Evolutionary conservation across 495 filamentous ascomycete species (phyloP).

Genomic region (Aspergillus nidulans): DNA sequence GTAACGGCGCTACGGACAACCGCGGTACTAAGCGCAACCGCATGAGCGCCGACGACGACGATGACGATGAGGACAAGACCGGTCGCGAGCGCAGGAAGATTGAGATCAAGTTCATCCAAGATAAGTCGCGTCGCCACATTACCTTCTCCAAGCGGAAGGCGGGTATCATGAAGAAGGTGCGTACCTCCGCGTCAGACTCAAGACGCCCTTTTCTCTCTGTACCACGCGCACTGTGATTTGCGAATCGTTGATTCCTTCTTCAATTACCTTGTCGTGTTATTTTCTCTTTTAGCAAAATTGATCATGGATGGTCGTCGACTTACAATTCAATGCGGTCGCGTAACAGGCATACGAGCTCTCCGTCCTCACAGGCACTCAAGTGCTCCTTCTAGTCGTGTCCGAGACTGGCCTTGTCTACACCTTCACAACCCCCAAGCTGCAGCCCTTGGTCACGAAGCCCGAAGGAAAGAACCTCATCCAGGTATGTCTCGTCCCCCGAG

Average conservation of each 20-base stretch:
- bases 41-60: conserved; percentile 86
- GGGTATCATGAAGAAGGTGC: conserved; percentile 99
- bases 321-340: conserved; percentile 21
- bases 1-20: conserved; percentile 56
- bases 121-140: conserved; percentile 99
- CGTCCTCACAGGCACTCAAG: conserved; percentile 96
- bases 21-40: conserved; percentile 89
- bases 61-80: conserved; percentile 97
- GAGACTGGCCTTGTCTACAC: conserved; percentile 99
- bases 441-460: conserved; percentile 97
- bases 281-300: not conserved
- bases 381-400: conserved; percentile 93
- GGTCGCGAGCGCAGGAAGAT: conserved; percentile 99
- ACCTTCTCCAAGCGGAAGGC: conserved; percentile 99
- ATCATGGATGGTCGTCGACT: not conserved
- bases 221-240: conserved; percentile 2
- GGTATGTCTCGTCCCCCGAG: conserved; percentile 55
- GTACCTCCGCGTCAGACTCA: conserved; percentile 26
- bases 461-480: conserved; percentile 99
- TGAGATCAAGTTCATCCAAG: conserved; percentile 99
- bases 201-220: not conserved
- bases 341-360: conserved; percentile 92
- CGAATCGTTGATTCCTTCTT: not conserved
- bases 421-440: conserved; percentile 98
- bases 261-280: not conserved